These are phyloP conservation scores for Vaccinium corymbosum DNA, from an alignment of 148 eudicot genomes.

Conservation along the genomic window DNA sequence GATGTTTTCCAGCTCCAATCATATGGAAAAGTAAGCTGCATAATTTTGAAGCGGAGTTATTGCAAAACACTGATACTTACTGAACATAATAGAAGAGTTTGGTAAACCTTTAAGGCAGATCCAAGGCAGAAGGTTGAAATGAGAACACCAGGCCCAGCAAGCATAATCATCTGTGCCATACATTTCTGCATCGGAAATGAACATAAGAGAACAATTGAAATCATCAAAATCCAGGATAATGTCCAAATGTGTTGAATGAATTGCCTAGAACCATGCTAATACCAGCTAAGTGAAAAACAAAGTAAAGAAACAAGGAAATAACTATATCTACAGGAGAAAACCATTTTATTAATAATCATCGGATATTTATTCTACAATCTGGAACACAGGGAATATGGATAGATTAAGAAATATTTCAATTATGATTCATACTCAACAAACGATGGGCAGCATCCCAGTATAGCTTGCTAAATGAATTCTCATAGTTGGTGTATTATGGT, in stretches of 20 bases:
- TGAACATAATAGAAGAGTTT: background rate
- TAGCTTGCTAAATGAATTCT: background rate
- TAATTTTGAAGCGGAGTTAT: background rate
- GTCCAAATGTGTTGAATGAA: background rate
- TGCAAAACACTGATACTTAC: conserved; percentile 5
- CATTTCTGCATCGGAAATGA: conserved; percentile 57
- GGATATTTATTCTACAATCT: background rate
- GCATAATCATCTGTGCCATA: conserved; percentile 79
- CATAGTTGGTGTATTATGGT: background rate
- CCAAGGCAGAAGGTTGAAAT: conserved; percentile 92
- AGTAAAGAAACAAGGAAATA: background rate
- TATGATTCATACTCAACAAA: background rate
- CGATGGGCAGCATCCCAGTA: background rate
- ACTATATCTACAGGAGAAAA: background rate
- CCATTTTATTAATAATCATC: background rate
- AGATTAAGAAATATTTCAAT: background rate
- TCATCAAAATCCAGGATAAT: background rate
- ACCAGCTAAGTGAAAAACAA: background rate
- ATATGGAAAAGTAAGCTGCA: conserved; percentile 81
- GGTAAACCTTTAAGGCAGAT: conserved; percentile 71
- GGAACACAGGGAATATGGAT: background rate
- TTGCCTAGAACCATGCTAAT: background rate
- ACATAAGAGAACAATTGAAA: background rate
- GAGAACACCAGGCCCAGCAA: conserved; percentile 97
- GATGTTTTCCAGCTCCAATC: conserved; percentile 92